Base-by-base conservation (phyloP, 2,329 filamentous ascomycete species). In the Arthrinium puccinioides region DNA sequence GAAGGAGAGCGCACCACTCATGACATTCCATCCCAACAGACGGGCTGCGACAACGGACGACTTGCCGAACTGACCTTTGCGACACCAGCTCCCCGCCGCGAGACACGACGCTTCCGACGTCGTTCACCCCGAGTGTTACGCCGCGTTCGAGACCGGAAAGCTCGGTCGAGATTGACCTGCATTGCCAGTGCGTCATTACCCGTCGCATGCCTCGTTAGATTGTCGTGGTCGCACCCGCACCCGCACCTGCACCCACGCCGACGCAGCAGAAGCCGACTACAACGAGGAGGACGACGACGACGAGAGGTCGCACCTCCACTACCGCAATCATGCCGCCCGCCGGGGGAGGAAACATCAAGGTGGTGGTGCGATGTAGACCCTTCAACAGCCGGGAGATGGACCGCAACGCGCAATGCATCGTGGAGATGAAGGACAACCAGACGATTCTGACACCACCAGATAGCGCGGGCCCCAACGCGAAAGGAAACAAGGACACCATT, bases 311-410 rank as follows among this genome's bases (percentile, higher is more conserved):
- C 43, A 29, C 49, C 45, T 47, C 45, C 33, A 16, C 40, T 46
- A 39, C 43, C 41, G 38, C 44, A 53, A 60, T 41, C 56, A 86
- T 86, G 82, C 74, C 77, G 46, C 47, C 69, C 44, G 68, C 76
- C 52, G 86, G 86, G 56, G 88, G 85, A 67, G 89, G 92, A 59
- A 98, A 98, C 60, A 98, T 98, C 64, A 98, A 98, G 82, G 92
- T 98, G 69, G 92, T 98, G 72, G 92, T 98, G 71, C 81, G 92
- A 69, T 82, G 85, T 53, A 80, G 92, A 60, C 92, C 92, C 35
- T 98, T 98, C 69, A 98, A 98, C 64, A 81, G 79, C 56, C 81
- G 89, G 90, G 87, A 96, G 76, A 82, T 83, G 57, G 90, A 94
- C 49, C 79, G 94, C 59, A 79, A 82, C 53, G 83, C 92, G 74